Base-by-base conservation (phyloP, 768 basidiomycete species). In the Pulveroboletus sp. region DNA sequence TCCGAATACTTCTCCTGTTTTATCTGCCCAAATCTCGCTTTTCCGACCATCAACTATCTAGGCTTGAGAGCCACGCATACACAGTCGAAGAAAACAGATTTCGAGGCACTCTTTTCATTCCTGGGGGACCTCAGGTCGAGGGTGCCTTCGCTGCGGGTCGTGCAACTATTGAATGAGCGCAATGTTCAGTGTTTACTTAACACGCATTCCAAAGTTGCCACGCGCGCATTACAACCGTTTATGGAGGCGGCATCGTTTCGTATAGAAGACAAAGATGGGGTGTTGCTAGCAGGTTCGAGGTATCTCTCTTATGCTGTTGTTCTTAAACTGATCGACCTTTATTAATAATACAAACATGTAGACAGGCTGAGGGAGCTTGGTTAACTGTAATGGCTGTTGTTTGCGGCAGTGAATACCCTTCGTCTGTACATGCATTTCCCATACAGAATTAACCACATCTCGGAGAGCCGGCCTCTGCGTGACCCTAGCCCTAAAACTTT, bases 221-320 rank as follows among this genome's bases (percentile, higher is more conserved):
- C 43, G 19, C 49, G 40, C 4, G 46, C 32, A n/a, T 46, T 67
- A 13, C 21, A n/a, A 20, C 51, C 47, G 5, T 51, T 52, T 33
- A 27, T 47, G 23, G 49, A 20, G 1, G 46, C 19, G 3, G 1
- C 37, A 7, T 8, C 43, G 2, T 51, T 65, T 24, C 63, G 60
- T 13, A 2, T 65, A 10, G 63, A 67, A 44, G 65, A 67, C 40
- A 13, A 39, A 17, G 48, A 58, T 0, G 56, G 65, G 1, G 20
- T 50, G 38, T 47, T 57, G 17, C 31, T 67, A 19, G 52, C 43
- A 62, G 63, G 63, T 66, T 32, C 9, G 57, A 11, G 17, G 1
- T 14, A 6, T 1, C 17, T 9, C 12, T 12, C 31, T 7, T 35
- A 31, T 11, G 2, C 11, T 12, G 13, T 43, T 16, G 5, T 41